Conservation (phyloP, 768 basidiomycete species). For the Boletus rubropictus region DNA sequence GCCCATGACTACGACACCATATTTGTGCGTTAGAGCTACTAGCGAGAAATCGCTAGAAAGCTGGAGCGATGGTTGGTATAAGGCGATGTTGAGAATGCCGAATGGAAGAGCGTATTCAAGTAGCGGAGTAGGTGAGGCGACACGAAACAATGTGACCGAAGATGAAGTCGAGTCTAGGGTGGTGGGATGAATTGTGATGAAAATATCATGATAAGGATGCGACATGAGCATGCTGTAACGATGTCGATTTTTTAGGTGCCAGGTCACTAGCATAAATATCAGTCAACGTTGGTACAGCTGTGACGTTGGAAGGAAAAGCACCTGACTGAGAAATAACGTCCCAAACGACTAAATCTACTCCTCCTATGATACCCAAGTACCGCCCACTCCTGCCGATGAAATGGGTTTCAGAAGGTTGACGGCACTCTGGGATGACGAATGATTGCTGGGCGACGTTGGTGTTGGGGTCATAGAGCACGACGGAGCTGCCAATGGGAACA, state of each 20-base stretch:
- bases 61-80: conserved; percentile 31
- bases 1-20: conserved; percentile 65
- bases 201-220: conserved; percentile 52
- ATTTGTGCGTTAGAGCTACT: conserved; percentile 63
- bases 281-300: background rate
- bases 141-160: conserved; percentile 44
- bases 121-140: conserved; percentile 41
- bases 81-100: conserved; percentile 45
- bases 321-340: conserved; percentile 61
- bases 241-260: conserved; percentile 42
- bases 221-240: conserved; percentile 44
- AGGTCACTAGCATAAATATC: conserved; percentile 43
- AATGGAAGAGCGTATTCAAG: conserved; percentile 52
- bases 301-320: conserved; percentile 25
- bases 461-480: conserved; percentile 70
- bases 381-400: conserved; percentile 74
- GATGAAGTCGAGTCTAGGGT: conserved; percentile 31
- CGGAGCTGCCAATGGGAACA: conserved; percentile 57
- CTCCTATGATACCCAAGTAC: conserved; percentile 54
- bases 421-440: conserved; percentile 53
- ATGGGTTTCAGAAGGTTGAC: conserved; percentile 38
- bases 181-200: conserved; percentile 49
- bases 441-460: conserved; percentile 56
- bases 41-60: conserved; percentile 43
- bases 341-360: conserved; percentile 57